Conservation (phyloP, 202 grass and related monocot genomes). For the Dendrocalamus latiflorus region DNA sequence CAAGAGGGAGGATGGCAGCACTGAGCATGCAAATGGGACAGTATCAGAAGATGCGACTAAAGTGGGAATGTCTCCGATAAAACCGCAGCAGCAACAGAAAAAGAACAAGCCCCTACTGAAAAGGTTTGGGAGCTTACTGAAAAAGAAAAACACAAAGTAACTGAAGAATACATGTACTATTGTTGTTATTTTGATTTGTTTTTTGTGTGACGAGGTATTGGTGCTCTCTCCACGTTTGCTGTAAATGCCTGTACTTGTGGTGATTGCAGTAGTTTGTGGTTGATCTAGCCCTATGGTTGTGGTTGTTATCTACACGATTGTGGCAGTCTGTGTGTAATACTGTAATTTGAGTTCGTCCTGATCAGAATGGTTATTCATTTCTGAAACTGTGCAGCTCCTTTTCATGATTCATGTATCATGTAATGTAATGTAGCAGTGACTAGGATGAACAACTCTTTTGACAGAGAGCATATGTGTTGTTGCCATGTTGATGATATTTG, state of each 20-base stretch:
- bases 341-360: conserved; percentile 10
- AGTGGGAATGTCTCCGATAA: conserved; percentile 25
- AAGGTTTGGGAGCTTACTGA: conserved; percentile 68
- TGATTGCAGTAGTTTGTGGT: conserved; percentile 49
- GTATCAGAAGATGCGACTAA: conserved; percentile 39
- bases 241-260: conserved; percentile 32
- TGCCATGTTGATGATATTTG: background rate
- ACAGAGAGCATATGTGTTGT: background rate
- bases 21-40: conserved; percentile 27
- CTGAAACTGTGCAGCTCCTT: conserved; percentile 18
- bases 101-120: conserved; percentile 64
- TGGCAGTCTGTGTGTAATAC: conserved; percentile 31
- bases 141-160: conserved; percentile 83
- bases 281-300: conserved; percentile 24
- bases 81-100: conserved; percentile 53
- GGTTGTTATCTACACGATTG: conserved; percentile 28
- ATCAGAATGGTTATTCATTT: conserved; percentile 27
- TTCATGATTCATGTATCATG: background rate
- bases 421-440: background rate
- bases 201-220: conserved; percentile 43
- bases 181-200: conserved; percentile 30
- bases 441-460: background rate
- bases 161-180: conserved; percentile 20
- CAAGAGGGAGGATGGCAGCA: conserved; percentile 39
- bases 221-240: conserved; percentile 33